These are phyloP conservation scores for Dictyostelium firmibasis DNA, from an alignment of 78 protist genomes.

Conservation along the genomic window DNA sequence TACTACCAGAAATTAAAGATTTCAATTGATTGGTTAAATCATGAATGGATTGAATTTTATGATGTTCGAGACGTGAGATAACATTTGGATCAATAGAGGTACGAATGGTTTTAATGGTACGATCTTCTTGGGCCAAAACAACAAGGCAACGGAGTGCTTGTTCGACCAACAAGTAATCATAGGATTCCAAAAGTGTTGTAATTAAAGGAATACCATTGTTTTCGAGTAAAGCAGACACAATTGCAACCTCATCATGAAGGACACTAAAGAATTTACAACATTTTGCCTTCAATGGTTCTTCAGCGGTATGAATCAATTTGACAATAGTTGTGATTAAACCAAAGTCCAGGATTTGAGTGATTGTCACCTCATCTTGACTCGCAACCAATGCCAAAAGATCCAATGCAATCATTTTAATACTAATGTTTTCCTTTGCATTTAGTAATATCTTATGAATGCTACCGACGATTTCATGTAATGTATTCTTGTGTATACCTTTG, in stretches of 20 bases:
- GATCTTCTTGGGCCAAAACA: slow-evolving; percentile 32
- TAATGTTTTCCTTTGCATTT: neutral
- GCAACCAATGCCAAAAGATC: slow-evolving; percentile 64
- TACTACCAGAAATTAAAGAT: slow-evolving; percentile 18
- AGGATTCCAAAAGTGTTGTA: neutral
- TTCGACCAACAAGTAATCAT: slow-evolving; percentile 45
- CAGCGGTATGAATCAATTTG: slow-evolving; percentile 22
- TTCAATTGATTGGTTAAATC: slow-evolving; percentile 31
- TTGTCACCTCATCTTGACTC: slow-evolving; percentile 45
- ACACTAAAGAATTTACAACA: slow-evolving; percentile 36
- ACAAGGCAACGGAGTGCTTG: slow-evolving; percentile 39
- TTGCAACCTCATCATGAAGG: slow-evolving; percentile 23
- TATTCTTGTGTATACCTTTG: slow-evolving; percentile 67
- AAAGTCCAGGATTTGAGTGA: slow-evolving; percentile 30
- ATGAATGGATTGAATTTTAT: slow-evolving; percentile 29
- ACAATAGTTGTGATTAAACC: neutral
- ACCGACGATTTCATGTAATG: slow-evolving; percentile 39
- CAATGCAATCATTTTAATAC: slow-evolving; percentile 54
- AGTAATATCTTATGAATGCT: slow-evolving; percentile 33
- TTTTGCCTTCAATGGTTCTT: slow-evolving; percentile 54
- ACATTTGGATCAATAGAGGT: slow-evolving; percentile 30
- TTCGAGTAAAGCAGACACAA: slow-evolving; percentile 17
- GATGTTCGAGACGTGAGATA: slow-evolving; percentile 46
- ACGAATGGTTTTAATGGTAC: slow-evolving; percentile 38
- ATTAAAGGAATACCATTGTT: slow-evolving; percentile 6